Evolutionary conservation across 2,329 filamentous ascomycete species (phyloP), one percentile per base, ranked within the genome.

Genomic region (Grosmannia huntii): DNA sequence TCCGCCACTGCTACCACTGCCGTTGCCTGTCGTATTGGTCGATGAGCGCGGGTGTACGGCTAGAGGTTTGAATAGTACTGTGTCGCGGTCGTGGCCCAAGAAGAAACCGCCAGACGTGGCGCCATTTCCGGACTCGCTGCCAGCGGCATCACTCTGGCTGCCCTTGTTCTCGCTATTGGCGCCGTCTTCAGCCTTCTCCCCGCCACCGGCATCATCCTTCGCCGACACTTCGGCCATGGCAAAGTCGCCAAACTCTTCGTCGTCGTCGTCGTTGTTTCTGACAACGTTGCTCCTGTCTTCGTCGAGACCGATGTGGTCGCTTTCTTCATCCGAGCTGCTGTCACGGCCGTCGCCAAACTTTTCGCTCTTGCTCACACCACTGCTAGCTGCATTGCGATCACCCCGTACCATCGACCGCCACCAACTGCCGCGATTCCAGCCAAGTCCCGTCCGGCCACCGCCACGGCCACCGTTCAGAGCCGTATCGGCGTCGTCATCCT

Each of bases 181-280:
- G 6, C 53, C 63, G 55, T 59, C 62, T 48, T 71, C 52, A 12
- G 28, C 72, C 38, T n/a, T 36, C 7, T 48, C 31, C 16, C 25
- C 23, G 25, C 51, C 41, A n/a, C 21, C n/a, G 10, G 5, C 23
- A 19, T 16, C 38, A 10, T 55, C 38, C 33, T 41, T 28, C 2
- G 25, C 25, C 23, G 53, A 11, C 55, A 77, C 72, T 66, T 84
- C 82, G 12, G 83, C 79, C 72, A 86, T 82, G 62, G 82, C 83
- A 64, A 86, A 86, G 59, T 87, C 85, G 16, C 83, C 84, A 71
- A 87, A 81, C 64, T 85, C 83, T 62, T 86, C 82, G 48, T 83
- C 81, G 31, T 82, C 78, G 5, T 82, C 78, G 14, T 80, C 76
- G 41, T 78, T 79, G 52, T 73, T 75, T 33, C 71, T 75, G 55